These are phyloP conservation scores for Cordyceps militaris DNA, from an alignment of 2,329 filamentous ascomycete genomes.

Conservation along the genomic window DNA sequence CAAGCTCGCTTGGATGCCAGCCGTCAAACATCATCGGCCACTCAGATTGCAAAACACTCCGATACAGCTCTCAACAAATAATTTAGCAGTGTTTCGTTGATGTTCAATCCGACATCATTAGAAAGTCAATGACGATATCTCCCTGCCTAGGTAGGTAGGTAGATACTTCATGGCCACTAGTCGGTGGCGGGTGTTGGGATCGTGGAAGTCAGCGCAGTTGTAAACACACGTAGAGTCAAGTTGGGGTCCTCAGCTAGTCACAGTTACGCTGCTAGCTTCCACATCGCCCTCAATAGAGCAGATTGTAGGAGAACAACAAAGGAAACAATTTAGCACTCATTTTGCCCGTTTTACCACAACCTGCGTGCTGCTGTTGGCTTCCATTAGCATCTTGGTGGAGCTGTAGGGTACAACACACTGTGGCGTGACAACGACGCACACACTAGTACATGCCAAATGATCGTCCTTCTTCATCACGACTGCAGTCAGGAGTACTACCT, in stretches of 20 bases:
- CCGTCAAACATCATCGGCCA: background rate
- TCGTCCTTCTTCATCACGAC: background rate
- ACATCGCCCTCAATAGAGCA: too few relatives aligned
- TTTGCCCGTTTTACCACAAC: background rate
- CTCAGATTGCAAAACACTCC: background rate
- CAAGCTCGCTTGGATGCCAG: constrained; percentile 1
- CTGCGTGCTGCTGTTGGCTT: background rate
- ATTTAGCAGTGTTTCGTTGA: too few relatives aligned
- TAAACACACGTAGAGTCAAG: too few relatives aligned
- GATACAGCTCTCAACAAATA: background rate
- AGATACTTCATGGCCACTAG: too few relatives aligned
- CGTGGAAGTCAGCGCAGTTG: too few relatives aligned
- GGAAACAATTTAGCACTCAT: background rate
- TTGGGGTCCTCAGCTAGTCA: too few relatives aligned
- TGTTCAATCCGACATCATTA: background rate
- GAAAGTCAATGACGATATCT: background rate
- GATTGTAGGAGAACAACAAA: background rate
- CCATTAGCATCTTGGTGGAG: background rate
- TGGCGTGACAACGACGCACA: background rate
- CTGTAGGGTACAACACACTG: background rate
- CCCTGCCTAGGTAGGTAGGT: too few relatives aligned
- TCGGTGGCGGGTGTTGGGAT: too few relatives aligned
- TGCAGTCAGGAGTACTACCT: background rate
- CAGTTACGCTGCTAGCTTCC: too few relatives aligned
- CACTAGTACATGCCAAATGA: background rate